phyloP scores from a whole-genome alignment of 2,329 filamentous ascomycete species.

The Beauveria sp. region DNA sequence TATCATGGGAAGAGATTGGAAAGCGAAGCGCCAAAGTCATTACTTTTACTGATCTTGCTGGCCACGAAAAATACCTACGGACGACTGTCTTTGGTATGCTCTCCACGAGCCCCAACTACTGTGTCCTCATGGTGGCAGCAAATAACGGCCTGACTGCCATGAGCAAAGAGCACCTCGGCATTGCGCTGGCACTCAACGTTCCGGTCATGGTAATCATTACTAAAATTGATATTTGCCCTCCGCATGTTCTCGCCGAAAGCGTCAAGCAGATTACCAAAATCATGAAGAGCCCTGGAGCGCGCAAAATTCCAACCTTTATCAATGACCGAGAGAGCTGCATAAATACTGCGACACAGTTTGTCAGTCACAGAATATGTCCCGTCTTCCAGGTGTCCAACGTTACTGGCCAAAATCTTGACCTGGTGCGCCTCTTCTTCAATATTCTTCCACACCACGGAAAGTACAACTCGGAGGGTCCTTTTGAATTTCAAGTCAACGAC shows the following conservation, averaged over 20 bases:
- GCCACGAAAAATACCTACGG: constrained; percentile 88
- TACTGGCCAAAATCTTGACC: constrained; percentile 81
- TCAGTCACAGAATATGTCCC: constrained; percentile 89
- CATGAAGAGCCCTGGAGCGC: constrained; percentile 83
- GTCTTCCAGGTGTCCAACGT: constrained; percentile 98
- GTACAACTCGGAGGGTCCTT: constrained; percentile 79
- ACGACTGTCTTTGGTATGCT: constrained; percentile 95
- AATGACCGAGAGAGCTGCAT: constrained; percentile 86
- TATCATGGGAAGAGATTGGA: constrained; percentile 97
- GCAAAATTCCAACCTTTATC: constrained; percentile 95
- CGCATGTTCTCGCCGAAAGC: constrained; percentile 89
- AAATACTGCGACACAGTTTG: constrained; percentile 91
- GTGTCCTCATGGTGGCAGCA: constrained; percentile 93
- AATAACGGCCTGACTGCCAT: constrained; percentile 97
- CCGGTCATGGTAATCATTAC: constrained; percentile 97
- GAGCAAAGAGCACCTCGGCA: constrained; percentile 96
- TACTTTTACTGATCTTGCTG: constrained; percentile 89
- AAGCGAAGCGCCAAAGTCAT: constrained; percentile 94
- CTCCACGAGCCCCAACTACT: constrained; percentile 94
- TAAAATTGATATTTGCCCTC: constrained; percentile 97
- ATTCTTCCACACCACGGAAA: constrained; percentile 91
- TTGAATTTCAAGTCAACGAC: constrained; percentile 95
- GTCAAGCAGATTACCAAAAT: constrained; percentile 87
- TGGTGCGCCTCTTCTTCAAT: constrained; percentile 89
- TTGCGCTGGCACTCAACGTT: constrained; percentile 88